A percentile compares a stretch with the other conserved stretches of the same genome.
These are phyloP conservation scores for Cylindrotheca closterium DNA, from an alignment of 108 stramenopile species.

Conservation along the genomic window DNA sequence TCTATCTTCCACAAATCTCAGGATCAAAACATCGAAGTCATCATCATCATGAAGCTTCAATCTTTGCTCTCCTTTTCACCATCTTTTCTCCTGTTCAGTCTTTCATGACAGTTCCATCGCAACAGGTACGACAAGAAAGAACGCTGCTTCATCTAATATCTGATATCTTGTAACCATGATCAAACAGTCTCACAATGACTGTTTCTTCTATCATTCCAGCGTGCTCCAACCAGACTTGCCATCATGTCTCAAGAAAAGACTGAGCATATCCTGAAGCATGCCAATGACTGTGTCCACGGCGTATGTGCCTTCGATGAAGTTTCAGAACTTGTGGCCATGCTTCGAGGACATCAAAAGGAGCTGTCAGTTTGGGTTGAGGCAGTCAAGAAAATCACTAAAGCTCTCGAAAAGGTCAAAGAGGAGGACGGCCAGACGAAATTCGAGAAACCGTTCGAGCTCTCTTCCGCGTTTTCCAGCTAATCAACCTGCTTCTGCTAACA, in stretches of 20 bases:
- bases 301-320: conserved; percentile 76
- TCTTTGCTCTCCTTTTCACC: conserved; percentile 8
- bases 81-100: conserved; percentile 15
- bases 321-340: conserved; percentile 51
- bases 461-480: conserved; percentile 59
- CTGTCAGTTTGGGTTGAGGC: conserved; percentile 48
- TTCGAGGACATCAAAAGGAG: conserved; percentile 73
- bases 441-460: conserved; percentile 74
- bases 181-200: not conserved
- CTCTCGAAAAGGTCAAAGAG: conserved; percentile 60
- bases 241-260: conserved; percentile 65
- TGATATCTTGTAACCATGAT: too few relatives aligned
- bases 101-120: conserved; percentile 8
- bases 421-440: conserved; percentile 62
- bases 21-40: too few relatives aligned
- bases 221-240: conserved; percentile 5
- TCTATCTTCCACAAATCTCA: too few relatives aligned
- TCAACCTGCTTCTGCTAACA: too few relatives aligned
- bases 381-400: conserved; percentile 58
- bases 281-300: conserved; percentile 57
- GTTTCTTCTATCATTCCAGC: not conserved
- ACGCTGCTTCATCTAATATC: too few relatives aligned
- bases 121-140: not conserved
- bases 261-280: conserved; percentile 50
- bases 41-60: too few relatives aligned